A percentile compares a stretch with the other conserved stretches of the same genome.
Evolutionary conservation across 2,329 filamentous ascomycete genomes (phyloP).

Genomic region (Gliomastix tumulicola): DNA sequence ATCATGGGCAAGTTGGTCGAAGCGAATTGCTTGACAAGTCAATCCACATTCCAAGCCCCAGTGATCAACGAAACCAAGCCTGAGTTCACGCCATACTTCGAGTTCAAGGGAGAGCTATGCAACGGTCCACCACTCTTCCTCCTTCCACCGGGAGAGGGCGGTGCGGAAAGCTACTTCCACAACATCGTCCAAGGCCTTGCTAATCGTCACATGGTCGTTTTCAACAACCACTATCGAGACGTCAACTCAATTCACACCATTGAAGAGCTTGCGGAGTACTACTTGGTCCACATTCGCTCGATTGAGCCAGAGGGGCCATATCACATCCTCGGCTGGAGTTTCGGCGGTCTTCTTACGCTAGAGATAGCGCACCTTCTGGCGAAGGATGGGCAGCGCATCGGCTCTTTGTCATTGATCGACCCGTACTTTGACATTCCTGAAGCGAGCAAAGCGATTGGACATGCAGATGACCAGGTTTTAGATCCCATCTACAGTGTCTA

Average conservation of each 20-base stretch:
- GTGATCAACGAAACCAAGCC: no score
- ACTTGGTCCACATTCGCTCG: neutral
- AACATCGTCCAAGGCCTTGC: neutral
- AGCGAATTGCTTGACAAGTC: no score
- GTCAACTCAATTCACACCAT: neutral
- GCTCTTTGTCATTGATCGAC: no score
- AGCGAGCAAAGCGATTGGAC: no score
- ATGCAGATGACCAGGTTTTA: no score
- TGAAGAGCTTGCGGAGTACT: neutral
- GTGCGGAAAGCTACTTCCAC: slow-evolving; percentile 4
- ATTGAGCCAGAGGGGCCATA: slow-evolving; percentile 1
- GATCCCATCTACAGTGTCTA: no score
- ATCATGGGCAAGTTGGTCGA: no score
- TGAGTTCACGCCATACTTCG: slow-evolving; percentile 1
- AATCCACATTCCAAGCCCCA: no score
- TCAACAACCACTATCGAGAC: slow-evolving; percentile 3
- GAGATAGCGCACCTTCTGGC: no score
- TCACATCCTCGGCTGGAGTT: slow-evolving; percentile 2
- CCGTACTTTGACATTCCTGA: no score
- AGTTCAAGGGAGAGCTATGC: neutral
- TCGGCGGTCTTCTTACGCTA: slow-evolving; percentile 1
- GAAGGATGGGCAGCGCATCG: no score
- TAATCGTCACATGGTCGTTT: slow-evolving; percentile 1
- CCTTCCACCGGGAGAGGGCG: slow-evolving; percentile 3
- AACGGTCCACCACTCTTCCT: slow-evolving; percentile 1